Conservation (phyloP, 129 eudicot species). For the Escallonia rubra region DNA sequence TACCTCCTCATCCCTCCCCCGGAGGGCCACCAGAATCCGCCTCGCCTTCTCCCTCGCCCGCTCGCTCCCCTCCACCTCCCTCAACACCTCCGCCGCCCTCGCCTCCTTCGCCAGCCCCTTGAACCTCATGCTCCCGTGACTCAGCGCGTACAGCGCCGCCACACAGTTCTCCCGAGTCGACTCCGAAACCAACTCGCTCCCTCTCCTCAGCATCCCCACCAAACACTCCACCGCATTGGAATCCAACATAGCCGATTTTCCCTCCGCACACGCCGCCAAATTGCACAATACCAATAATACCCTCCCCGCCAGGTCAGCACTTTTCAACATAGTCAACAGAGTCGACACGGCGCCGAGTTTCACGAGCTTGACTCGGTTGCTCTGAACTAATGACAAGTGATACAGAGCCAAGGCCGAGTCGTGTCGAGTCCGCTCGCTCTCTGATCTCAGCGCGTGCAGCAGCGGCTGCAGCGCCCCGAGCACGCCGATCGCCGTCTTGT, state of each 20-base stretch:
- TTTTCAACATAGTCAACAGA: constrained; percentile 47
- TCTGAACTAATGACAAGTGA: constrained; percentile 55
- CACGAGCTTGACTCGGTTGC: constrained; percentile 69
- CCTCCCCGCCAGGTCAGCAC: constrained; percentile 47
- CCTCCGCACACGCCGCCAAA: constrained; percentile 67
- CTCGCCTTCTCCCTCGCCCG: constrained; percentile 76
- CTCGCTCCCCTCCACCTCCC: constrained; percentile 75
- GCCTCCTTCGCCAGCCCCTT: constrained; percentile 73
- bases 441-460: constrained; percentile 64
- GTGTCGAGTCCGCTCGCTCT: constrained; percentile 62
- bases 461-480: constrained; percentile 84
- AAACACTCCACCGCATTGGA: constrained; percentile 65
- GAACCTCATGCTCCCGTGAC: constrained; percentile 89
- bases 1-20: constrained; percentile 46
- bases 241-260: constrained; percentile 76
- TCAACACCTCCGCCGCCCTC: constrained; percentile 69
- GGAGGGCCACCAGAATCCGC: constrained; percentile 56
- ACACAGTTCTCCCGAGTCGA: constrained; percentile 80
- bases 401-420: constrained; percentile 86
- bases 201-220: constrained; percentile 48
- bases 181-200: constrained; percentile 43
- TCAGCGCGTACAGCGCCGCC: constrained; percentile 74
- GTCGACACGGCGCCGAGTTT: constrained; percentile 58
- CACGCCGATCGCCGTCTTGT: constrained; percentile 85
- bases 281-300: constrained; percentile 75